A percentile compares a stretch with the other conserved stretches of the same genome.
These are phyloP conservation scores for Geranium incanum DNA, from an alignment of 441 rosid species.

Conservation along the genomic window DNA sequence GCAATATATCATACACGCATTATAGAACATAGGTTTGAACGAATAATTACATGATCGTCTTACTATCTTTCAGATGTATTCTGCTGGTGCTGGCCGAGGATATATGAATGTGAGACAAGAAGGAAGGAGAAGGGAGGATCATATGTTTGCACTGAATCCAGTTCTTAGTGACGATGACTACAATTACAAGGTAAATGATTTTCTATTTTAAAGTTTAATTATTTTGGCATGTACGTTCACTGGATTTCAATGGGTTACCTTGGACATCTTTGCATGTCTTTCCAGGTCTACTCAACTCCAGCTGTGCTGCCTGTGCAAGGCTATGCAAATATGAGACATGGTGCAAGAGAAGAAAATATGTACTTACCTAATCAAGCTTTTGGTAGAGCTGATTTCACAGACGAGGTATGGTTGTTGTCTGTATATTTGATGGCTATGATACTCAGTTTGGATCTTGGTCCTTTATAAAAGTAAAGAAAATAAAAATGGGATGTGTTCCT, in stretches of 20 bases:
- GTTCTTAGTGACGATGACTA: background rate
- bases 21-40: too few species aligned
- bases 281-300: background rate
- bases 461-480: too few species aligned
- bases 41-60: background rate
- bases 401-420: background rate
- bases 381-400: background rate
- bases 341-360: too few species aligned
- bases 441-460: too few species aligned
- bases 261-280: background rate
- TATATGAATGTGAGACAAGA: background rate
- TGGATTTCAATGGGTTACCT: background rate
- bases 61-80: background rate
- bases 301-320: background rate
- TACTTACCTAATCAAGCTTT: too few species aligned
- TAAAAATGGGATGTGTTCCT: too few species aligned
- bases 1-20: background rate
- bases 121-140: background rate
- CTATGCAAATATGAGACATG: background rate
- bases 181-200: background rate
- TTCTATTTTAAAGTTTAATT: background rate
- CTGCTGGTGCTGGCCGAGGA: background rate
- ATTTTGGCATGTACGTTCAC: background rate
- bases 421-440: too few species aligned
- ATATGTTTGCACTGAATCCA: background rate